Conservation (phyloP, 139 green algal genomes). For the Coelastrella sp. region DNA sequence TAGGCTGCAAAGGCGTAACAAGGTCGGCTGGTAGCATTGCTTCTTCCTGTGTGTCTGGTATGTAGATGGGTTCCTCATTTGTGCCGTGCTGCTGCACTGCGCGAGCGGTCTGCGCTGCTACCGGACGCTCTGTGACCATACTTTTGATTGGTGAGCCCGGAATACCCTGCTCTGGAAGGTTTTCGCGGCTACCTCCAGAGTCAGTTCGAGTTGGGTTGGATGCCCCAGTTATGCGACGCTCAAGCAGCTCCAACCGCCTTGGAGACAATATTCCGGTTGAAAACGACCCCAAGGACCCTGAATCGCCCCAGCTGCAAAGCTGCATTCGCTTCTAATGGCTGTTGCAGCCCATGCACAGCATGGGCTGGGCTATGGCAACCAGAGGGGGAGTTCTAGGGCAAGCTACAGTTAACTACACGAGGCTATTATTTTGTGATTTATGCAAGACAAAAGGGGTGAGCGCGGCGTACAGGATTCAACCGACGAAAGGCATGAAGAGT, state of each 20-base stretch:
- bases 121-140: no score
- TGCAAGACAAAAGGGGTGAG: no score
- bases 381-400: no score
- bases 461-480: no score
- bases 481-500: no score
- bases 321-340: neutral
- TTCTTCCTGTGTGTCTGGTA: conserved; percentile 6
- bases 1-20: neutral
- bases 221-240: conserved; percentile 15
- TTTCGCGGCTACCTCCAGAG: neutral
- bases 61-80: neutral
- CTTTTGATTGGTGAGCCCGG: neutral
- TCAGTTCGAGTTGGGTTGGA: neutral
- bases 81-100: neutral
- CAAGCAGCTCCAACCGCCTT: conserved; percentile 19
- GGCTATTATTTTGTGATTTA: no score
- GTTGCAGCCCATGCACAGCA: neutral
- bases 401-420: no score
- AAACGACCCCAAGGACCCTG: neutral
- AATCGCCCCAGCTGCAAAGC: neutral
- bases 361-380: neutral
- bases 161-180: neutral
- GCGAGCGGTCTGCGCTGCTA: neutral
- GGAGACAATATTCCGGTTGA: neutral
- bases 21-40: neutral